Percentiles rank a stretch among this genome's conserved stretches.
These are phyloP conservation scores for Coleophoma cylindrospora DNA, from an alignment of 2,329 filamentous ascomycete species.

Conservation along the genomic window DNA sequence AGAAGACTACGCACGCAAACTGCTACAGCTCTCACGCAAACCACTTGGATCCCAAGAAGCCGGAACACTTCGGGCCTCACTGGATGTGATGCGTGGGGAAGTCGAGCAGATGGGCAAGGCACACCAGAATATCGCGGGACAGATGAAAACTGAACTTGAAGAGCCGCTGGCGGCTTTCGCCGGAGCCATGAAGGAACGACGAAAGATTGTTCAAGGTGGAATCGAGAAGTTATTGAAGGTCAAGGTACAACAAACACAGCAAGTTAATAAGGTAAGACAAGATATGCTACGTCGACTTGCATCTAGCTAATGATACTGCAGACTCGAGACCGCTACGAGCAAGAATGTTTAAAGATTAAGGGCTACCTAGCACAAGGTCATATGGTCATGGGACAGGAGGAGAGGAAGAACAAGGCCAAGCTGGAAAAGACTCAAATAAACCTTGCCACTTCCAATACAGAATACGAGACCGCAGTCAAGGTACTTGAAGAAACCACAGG, in stretches of 20 bases:
- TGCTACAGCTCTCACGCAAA: slow-evolving; percentile 81
- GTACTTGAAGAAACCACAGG: slow-evolving; percentile 90
- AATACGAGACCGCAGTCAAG: slow-evolving; percentile 93
- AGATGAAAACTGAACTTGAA: slow-evolving; percentile 96
- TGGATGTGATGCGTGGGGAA: slow-evolving; percentile 85
- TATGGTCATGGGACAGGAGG: slow-evolving; percentile 99
- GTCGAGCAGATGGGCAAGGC: slow-evolving; percentile 92
- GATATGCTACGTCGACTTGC: slow-evolving; percentile 4
- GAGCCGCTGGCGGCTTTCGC: slow-evolving; percentile 89
- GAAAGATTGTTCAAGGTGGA: slow-evolving; percentile 92
- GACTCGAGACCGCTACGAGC: slow-evolving; percentile 91
- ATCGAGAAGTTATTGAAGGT: slow-evolving; percentile 92
- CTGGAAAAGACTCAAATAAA: slow-evolving; percentile 98
- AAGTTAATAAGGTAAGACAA: slow-evolving; percentile 77
- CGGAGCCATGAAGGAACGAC: slow-evolving; percentile 90
- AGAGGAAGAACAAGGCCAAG: slow-evolving; percentile 97
- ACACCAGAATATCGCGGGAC: slow-evolving; percentile 80
- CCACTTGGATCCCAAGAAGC: slow-evolving; percentile 82
- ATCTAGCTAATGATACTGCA: slow-evolving; percentile 27
- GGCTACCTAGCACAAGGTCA: slow-evolving; percentile 97
- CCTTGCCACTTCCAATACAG: slow-evolving; percentile 81
- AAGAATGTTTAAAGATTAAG: slow-evolving; percentile 97
- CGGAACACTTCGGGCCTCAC: slow-evolving; percentile 75
- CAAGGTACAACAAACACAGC: slow-evolving; percentile 85
- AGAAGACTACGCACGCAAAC: slow-evolving; percentile 91